These are phyloP conservation scores for Sicyos edulis DNA, from an alignment of 306 rosid genomes.

Conservation along the genomic window DNA sequence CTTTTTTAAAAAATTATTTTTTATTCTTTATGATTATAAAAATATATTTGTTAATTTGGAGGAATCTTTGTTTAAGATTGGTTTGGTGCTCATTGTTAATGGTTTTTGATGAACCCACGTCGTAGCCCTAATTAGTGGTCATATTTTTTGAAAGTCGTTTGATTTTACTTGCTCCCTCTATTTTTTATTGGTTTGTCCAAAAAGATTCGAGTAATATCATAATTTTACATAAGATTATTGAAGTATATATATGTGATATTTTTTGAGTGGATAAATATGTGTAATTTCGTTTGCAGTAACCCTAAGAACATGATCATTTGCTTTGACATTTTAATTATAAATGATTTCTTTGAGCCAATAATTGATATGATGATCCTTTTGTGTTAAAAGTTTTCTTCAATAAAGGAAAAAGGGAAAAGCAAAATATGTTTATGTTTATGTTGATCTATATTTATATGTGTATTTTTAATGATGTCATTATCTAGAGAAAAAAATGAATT, in stretches of 20 bases:
- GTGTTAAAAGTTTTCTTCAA: background rate
- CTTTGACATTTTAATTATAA: background rate
- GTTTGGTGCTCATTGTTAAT: background rate
- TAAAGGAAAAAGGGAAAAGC: too few relatives aligned
- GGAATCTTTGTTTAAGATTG: background rate
- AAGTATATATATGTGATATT: background rate
- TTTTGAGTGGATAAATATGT: background rate
- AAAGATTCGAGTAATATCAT: background rate
- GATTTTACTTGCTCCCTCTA: background rate
- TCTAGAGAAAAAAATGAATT: background rate
- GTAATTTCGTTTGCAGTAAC: background rate
- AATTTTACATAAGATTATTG: background rate
- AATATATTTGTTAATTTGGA: background rate
- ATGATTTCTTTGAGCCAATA: background rate
- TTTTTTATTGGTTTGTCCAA: background rate
- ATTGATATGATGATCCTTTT: background rate
- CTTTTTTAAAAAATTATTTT: too few relatives aligned
- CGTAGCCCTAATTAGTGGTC: background rate
- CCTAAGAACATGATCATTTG: background rate
- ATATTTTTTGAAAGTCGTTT: background rate
- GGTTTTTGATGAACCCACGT: slow-evolving; percentile 5
- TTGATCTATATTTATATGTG: background rate
- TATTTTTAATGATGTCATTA: background rate
- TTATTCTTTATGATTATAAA: too few relatives aligned
- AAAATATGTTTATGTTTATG: background rate